Conservation (phyloP, 192 early-diverging fungal species). For the Pilobolus umbonatus region DNA sequence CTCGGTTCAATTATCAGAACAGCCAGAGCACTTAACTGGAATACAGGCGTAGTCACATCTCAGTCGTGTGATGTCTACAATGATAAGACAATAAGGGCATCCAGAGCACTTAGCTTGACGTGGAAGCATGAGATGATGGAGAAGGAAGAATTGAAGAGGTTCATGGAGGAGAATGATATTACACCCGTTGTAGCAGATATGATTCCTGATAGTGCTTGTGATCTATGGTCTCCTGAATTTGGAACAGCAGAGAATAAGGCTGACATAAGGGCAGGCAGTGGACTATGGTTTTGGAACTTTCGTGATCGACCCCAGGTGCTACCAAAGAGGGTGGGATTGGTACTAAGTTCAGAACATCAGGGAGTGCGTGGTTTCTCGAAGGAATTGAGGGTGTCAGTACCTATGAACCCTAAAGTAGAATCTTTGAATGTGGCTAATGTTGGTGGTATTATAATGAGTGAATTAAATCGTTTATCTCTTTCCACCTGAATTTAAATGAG, state of each 20-base stretch:
- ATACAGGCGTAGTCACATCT: conserved; percentile 30
- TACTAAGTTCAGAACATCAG: conserved; percentile 45
- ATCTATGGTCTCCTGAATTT: conserved; percentile 10
- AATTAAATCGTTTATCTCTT: conserved; percentile 41
- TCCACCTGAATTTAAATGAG: not conserved
- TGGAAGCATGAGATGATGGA: conserved; percentile 26
- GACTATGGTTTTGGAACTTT: conserved; percentile 24
- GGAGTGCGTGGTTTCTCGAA: conserved; percentile 27
- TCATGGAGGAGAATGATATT: conserved; percentile 21
- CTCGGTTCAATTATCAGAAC: conserved; percentile 43
- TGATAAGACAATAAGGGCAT: conserved; percentile 42
- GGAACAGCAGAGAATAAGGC: not conserved
- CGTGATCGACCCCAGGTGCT: not conserved
- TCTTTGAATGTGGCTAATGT: conserved; percentile 43
- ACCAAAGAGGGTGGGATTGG: conserved; percentile 34
- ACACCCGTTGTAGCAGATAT: conserved; percentile 45
- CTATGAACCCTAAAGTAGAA: conserved; percentile 39
- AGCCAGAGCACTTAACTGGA: conserved; percentile 45
- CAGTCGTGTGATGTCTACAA: conserved; percentile 44
- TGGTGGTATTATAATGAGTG: conserved; percentile 42
- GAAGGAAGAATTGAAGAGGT: conserved; percentile 15
- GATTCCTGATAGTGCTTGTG: conserved; percentile 15
- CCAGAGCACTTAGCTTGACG: conserved; percentile 34
- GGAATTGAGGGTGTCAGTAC: conserved; percentile 38
- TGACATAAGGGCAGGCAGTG: not conserved